phyloP scores from a whole-genome alignment of 768 basidiomycete genomes.

The Termitomyces sp. region DNA sequence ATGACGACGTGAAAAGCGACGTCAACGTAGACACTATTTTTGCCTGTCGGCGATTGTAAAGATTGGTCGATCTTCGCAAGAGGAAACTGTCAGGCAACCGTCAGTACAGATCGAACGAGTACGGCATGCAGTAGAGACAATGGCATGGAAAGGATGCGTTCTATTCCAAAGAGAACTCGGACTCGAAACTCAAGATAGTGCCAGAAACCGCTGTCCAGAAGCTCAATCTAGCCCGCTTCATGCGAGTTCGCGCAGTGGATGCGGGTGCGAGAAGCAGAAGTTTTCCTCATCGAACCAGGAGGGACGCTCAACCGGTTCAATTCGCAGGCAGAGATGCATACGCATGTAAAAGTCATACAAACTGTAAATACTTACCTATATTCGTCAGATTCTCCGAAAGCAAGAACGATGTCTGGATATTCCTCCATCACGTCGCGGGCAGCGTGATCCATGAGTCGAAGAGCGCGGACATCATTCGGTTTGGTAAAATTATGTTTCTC shows the following conservation, averaged over 20 bases:
- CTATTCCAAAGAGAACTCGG: neutral
- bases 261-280: neutral
- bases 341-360: neutral
- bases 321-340: neutral
- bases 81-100: constrained; percentile 65
- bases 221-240: neutral
- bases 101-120: constrained; percentile 1
- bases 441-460: constrained; percentile 90
- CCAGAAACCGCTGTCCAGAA: no score
- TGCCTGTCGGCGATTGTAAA: constrained; percentile 84
- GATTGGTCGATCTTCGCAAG: constrained; percentile 64
- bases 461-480: constrained; percentile 87
- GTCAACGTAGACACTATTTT: constrained; percentile 85
- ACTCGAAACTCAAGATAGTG: no score
- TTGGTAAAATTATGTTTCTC: constrained; percentile 81
- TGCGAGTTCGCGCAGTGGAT: neutral
- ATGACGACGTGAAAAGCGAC: constrained; percentile 88
- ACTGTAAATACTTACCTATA: constrained; percentile 63
- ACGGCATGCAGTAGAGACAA: neutral
- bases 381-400: constrained; percentile 96
- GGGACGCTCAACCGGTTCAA: neutral
- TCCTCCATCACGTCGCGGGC: constrained; percentile 80
- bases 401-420: constrained; percentile 81
- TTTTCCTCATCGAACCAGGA: neutral
- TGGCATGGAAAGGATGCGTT: neutral